Evolutionary conservation across 78 protist genomes (phyloP), one percentile per base, ranked within the genome.

Genomic region (Mastigamoeba balamuthi): DNA sequence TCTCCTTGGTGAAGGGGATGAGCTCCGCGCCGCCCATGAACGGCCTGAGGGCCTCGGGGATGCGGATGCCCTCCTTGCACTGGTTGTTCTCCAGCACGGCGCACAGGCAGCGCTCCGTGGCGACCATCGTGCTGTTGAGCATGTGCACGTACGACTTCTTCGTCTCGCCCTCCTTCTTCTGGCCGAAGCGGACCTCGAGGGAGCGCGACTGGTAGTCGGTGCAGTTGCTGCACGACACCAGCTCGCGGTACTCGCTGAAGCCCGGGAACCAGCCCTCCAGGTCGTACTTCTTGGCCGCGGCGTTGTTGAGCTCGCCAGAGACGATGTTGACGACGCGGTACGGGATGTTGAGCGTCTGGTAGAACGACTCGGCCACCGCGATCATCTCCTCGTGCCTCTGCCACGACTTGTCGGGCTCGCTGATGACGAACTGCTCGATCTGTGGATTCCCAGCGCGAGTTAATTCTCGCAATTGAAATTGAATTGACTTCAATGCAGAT

Each of bases 151-250:
- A 95, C 74, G 76, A 74, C 90, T 90, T 89, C 69, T 40, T 88
- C 42, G 44, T 68, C 67, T 74, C 85, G 66, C 72, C 85, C 69
- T 73, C 66, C 82, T 72, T 6, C 6, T 53, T 9, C 29, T 4
- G n/a, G 66, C 27, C 36, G 29, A 6, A 73, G 27, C 58, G 17
- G 69, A 84, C 77, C 70, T 84, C 81, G 25, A 96, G 78, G 42
- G 81, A 74, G 66, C 99, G 89, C n/a, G 95, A 74, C 85, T 93
- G 98, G 91, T 95, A 99, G 86, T 97, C 99, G 27, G 97, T 93
- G 91, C 99, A 99, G 91, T 99, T 99, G 70, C 99, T 97, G 93
- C 99, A 95, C 28, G 99, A 97, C 52, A 97, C 99, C 28, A 98
- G 89, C 83, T 98, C 99, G 38, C 99, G 89, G 93, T 58, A 96